Base-by-base conservation (phyloP, 257 asterid species). In the Rauvolfia tetraphylla region DNA sequence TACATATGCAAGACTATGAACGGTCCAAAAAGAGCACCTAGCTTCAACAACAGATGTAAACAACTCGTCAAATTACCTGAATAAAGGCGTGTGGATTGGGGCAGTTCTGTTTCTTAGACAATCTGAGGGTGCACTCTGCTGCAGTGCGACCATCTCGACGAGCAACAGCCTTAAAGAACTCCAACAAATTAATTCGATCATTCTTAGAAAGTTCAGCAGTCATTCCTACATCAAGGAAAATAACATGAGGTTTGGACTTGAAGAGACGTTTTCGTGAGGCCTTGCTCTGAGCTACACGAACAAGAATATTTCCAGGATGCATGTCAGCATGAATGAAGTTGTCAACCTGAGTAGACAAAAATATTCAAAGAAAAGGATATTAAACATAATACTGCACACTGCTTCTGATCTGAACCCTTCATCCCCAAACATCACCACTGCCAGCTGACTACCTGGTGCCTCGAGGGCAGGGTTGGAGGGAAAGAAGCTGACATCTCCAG, bases 231-330 rank as follows among this genome's bases (percentile, higher is more conserved):
- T 85, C 88, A 71, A 82, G 77, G 82, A 84, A 84, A 70, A 84
- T 73, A 73, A 84, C 81, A 79, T 84, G 88, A 74, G 88, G 88
- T 79, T 84, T 82, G 61, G 85, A 74, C 81, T 84, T 84, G 80
- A 84, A 84, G 72, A 84, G 79, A 17, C 67, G 82, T 73, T 72
- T 84, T 71, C 78, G 71, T 18, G 84, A 62, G n/a, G 79, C 74
- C 81, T 82, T 84, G 77, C 75, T 82, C 68, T 70, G 80, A 62
- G 79, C 76, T 62, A 79, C 86, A 39, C 88, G 81, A 63, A 84
- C 88, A 76, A 84, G 88, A 48, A 84, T 84, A 73, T 81, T 84
- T 58, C 88, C 88, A 71, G 86, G 88, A 79, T 84, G 88, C 88
- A 84, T 82, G 81, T 84, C 88, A 48, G 86, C 88, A 77, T 84